These are phyloP conservation scores for Karstenula rhodostoma DNA, from an alignment of 2,329 filamentous ascomycete species.

Conservation along the genomic window DNA sequence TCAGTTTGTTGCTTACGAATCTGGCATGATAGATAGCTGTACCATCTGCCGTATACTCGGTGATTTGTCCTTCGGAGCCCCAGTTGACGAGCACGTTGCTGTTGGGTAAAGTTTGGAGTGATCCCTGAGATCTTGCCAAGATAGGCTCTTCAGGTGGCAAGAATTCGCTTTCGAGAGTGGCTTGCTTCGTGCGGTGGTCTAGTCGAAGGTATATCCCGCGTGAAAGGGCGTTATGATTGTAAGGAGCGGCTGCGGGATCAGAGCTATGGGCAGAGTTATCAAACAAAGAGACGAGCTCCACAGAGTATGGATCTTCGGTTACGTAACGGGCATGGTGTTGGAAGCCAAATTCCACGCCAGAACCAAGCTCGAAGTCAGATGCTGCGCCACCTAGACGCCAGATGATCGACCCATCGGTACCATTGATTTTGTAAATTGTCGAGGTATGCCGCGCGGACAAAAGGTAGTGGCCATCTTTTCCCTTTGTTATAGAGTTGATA, in stretches of 20 bases:
- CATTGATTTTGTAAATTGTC: slow-evolving; percentile 23
- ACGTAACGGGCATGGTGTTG: slow-evolving; percentile 19
- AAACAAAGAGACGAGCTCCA: background rate
- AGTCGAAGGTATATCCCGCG: background rate
- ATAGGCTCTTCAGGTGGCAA: background rate
- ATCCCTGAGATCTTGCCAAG: background rate
- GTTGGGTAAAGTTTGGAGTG: background rate
- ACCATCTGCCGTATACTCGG: background rate
- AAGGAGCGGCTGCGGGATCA: background rate
- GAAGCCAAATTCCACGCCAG: slow-evolving; percentile 7
- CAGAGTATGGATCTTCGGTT: background rate
- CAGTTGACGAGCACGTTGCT: background rate
- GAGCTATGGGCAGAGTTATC: slow-evolving; percentile 3
- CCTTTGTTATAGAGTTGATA: slow-evolving; percentile 58
- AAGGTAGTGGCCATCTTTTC: slow-evolving; percentile 27
- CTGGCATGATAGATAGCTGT: background rate
- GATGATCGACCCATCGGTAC: slow-evolving; percentile 28
- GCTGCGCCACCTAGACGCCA: slow-evolving; percentile 45
- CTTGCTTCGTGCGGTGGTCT: background rate
- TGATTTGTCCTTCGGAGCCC: background rate
- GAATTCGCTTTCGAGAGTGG: background rate
- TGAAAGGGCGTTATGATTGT: background rate
- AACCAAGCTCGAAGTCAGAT: slow-evolving; percentile 38
- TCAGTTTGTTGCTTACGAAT: background rate
- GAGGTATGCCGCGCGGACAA: slow-evolving; percentile 30